Evolutionary conservation across 495 filamentous ascomycete species (phyloP).

Genomic region (Pyrenula aspistea): DNA sequence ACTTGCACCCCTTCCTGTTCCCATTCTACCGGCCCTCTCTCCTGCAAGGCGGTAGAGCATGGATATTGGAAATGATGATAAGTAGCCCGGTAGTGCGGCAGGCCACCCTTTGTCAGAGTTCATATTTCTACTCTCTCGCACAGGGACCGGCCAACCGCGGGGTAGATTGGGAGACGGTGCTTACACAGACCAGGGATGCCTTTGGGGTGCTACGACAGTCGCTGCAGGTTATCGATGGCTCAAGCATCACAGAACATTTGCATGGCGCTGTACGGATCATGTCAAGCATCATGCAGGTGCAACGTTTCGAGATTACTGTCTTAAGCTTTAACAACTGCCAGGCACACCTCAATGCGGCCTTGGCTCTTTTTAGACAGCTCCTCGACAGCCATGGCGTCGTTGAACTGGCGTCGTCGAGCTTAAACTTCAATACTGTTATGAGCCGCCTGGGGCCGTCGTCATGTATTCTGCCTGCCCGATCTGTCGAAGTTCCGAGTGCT

Average conservation of each 20-base stretch:
- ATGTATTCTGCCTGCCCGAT: constrained; percentile 9
- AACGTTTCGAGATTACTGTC: constrained; percentile 35
- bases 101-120: constrained; percentile 29
- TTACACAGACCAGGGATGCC: constrained; percentile 24
- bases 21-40: constrained; percentile 39
- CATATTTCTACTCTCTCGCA: constrained; percentile 32
- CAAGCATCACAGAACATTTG: constrained; percentile 15
- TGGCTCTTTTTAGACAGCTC: constrained; percentile 33
- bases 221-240: constrained; percentile 22
- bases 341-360: constrained; percentile 33
- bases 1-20: constrained; percentile 39
- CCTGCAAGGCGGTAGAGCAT: constrained; percentile 32
- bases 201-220: constrained; percentile 27
- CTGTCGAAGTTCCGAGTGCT: constrained; percentile 22
- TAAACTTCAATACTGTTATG: constrained; percentile 15
- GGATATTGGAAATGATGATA: constrained; percentile 39
- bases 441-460: constrained; percentile 18
- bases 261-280: constrained; percentile 26
- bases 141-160: constrained; percentile 13
- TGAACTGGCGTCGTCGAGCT: constrained; percentile 9
- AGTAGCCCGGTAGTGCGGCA: constrained; percentile 35
- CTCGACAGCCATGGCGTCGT: constrained; percentile 9
- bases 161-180: constrained; percentile 19
- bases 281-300: constrained; percentile 40
- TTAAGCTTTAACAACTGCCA: constrained; percentile 31